Conservation (phyloP, 306 rosid genomes). For the Phaseolus lunatus region DNA sequence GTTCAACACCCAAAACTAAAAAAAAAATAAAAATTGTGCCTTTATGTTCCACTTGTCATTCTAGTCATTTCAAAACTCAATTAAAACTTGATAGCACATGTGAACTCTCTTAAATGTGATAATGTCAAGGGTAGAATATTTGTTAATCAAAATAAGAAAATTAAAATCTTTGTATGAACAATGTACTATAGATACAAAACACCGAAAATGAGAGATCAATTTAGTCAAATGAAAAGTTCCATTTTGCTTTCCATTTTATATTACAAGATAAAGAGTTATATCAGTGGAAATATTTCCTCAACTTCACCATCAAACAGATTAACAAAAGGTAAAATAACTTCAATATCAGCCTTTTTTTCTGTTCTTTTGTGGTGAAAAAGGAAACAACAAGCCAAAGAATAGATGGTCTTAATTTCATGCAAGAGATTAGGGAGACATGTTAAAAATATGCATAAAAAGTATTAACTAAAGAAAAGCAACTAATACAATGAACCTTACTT, state of each 20-base stretch:
- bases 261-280: not conserved
- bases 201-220: conserved; percentile 28
- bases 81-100: not conserved
- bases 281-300: not conserved
- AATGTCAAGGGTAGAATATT: not conserved
- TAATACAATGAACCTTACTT: conserved; percentile 37
- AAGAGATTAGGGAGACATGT: not conserved
- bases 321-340: not conserved
- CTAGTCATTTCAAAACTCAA: conserved; percentile 15
- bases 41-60: not conserved
- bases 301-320: not conserved
- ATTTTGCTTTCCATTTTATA: conserved; percentile 19
- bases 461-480: conserved; percentile 9
- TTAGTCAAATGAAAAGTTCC: conserved; percentile 22
- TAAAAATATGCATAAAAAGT: not conserved
- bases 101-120: conserved; percentile 23
- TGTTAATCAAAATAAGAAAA: not conserved
- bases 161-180: not conserved
- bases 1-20: not conserved
- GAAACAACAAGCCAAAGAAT: conserved; percentile 19
- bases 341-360: not conserved
- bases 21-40: not conserved
- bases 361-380: conserved; percentile 23
- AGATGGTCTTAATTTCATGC: not conserved
- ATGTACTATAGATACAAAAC: conserved; percentile 2